Evolutionary conservation across 2,329 filamentous ascomycete genomes (phyloP).

Genomic region (Talaromyces sp.): DNA sequence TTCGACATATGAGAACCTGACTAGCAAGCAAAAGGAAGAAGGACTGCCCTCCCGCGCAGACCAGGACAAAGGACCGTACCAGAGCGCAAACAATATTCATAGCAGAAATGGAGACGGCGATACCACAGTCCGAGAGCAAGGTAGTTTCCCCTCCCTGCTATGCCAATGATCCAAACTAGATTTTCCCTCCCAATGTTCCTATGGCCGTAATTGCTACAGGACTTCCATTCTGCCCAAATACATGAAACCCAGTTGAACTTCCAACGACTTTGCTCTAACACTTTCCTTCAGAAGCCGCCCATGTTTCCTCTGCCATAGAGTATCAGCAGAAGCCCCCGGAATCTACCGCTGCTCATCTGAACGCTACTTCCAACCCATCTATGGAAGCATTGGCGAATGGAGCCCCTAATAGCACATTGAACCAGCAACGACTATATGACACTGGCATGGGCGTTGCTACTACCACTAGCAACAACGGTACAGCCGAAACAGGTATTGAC

Average conservation of each 20-base stretch:
- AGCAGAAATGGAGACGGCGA: background rate
- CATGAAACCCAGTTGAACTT: background rate
- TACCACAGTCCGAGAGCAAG: constrained; percentile 1
- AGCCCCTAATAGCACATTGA: background rate
- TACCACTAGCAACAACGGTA: background rate
- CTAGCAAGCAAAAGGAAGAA: constrained; percentile 18
- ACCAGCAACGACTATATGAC: background rate
- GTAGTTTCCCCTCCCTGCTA: background rate
- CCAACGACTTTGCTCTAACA: constrained; percentile 3
- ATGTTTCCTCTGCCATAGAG: background rate
- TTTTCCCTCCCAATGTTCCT: background rate
- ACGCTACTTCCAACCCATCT: background rate
- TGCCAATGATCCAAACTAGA: background rate
- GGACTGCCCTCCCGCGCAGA: constrained; percentile 13
- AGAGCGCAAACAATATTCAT: background rate
- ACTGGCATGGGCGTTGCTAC: constrained; percentile 13
- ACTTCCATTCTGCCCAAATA: background rate
- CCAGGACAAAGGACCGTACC: constrained; percentile 4
- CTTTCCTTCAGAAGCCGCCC: constrained; percentile 1
- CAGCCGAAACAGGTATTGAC: constrained; percentile 37
- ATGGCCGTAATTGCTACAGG: background rate
- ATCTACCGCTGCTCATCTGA: background rate
- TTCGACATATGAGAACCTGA: constrained; percentile 48
- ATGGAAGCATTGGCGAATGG: background rate
- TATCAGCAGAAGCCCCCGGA: background rate